Percentiles rank a stretch among this genome's conserved stretches.
These are phyloP conservation scores for Eleusine indica DNA, from an alignment of 176 grass and related monocot species.

Conservation along the genomic window DNA sequence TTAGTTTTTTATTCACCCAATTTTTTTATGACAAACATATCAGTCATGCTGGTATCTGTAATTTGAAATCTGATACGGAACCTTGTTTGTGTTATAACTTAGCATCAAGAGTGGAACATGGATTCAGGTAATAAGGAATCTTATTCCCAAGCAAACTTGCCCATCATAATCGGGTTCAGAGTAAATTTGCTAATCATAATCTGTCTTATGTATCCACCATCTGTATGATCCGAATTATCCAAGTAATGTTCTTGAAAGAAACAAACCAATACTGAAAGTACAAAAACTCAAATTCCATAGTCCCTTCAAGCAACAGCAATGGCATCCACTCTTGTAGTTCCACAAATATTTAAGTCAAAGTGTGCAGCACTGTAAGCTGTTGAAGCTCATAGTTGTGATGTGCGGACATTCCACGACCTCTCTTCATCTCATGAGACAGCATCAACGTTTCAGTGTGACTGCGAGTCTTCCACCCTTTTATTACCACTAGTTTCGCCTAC, in stretches of 20 bases:
- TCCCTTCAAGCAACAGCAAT: constrained; percentile 5
- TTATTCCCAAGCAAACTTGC: not conserved
- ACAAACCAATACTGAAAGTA: not conserved
- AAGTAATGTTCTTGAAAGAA: not conserved
- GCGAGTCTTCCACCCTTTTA: not conserved
- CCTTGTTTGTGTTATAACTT: not conserved
- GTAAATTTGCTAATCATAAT: not conserved
- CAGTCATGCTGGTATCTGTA: not conserved
- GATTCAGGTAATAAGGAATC: not conserved
- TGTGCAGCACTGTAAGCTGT: constrained; percentile 10
- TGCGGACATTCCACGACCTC: not conserved
- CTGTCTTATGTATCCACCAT: not conserved
- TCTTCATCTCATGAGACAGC: not conserved
- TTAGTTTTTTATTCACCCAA: not conserved
- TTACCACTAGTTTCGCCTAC: constrained; percentile 6
- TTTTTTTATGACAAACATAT: constrained; percentile 1
- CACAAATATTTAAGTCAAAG: constrained; percentile 19
- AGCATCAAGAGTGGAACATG: not conserved
- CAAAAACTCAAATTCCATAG: constrained; percentile 11
- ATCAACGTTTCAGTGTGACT: not conserved
- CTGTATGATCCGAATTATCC: not conserved
- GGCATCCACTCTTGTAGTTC: not conserved
- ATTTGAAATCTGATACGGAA: not conserved
- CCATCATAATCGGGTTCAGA: not conserved
- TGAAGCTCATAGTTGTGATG: not conserved